Evolutionary conservation across 768 basidiomycete species (phyloP).

Genomic region (Pulveroboletus ravenelii): DNA sequence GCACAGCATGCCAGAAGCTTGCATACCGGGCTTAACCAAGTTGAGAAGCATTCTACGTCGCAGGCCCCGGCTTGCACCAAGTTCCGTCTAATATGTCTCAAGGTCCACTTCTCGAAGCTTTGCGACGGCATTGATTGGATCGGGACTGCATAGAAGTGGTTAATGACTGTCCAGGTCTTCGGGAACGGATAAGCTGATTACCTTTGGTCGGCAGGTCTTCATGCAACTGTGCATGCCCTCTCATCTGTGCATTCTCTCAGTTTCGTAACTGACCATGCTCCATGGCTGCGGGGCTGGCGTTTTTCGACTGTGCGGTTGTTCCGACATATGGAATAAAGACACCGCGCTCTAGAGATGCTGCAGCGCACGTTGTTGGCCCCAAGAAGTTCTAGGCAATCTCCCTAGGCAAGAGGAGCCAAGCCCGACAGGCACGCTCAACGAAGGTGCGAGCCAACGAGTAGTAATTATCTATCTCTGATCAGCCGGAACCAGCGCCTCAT

Average conservation of each 20-base stretch:
- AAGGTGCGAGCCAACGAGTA: not conserved
- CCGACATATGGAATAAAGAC: not conserved
- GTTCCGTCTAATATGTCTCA: not conserved
- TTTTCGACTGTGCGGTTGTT: not conserved
- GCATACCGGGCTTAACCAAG: not conserved
- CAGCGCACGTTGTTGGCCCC: not conserved
- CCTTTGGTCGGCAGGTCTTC: not conserved
- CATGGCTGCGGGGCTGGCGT: not conserved
- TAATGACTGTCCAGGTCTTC: not conserved
- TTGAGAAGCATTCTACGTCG: not conserved
- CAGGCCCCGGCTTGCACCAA: not conserved
- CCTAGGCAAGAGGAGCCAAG: not conserved
- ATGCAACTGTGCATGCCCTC: too few species aligned
- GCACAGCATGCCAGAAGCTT: too few species aligned
- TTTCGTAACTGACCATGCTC: not conserved
- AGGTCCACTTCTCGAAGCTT: not conserved
- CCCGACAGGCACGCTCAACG: not conserved
- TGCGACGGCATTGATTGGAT: not conserved
- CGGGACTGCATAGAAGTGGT: not conserved
- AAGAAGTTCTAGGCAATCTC: not conserved
- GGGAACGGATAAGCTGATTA: not conserved
- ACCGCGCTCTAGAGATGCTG: too few species aligned
- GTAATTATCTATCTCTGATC: not conserved
- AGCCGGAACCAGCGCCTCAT: not conserved
- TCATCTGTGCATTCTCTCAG: not conserved